phyloP scores from a whole-genome alignment of 2,329 filamentous ascomycete genomes.

The Epichloe baconii region DNA sequence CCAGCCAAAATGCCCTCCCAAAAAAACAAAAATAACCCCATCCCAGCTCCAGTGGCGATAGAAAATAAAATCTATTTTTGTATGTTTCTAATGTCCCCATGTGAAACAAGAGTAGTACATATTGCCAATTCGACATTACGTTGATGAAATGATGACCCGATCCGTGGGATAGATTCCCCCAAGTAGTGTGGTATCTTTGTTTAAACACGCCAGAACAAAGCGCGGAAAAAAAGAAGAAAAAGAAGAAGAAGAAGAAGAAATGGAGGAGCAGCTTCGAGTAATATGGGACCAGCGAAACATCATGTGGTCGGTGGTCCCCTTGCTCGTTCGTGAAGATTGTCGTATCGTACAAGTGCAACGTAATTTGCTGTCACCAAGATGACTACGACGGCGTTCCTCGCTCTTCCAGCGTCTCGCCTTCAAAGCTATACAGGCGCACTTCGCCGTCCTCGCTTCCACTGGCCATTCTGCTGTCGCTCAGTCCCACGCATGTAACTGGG shows the following conservation, averaged over 20 bases:
- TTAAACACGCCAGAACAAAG: not conserved
- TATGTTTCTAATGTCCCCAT: not conserved
- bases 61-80: not conserved
- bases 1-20: not conserved
- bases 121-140: not conserved
- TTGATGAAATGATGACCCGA: not conserved
- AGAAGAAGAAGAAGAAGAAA: not conserved
- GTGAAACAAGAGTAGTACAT: not conserved
- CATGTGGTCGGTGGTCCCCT: no score
- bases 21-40: not conserved
- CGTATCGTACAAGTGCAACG: no score
- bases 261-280: no score
- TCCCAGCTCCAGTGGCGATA: not conserved
- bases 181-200: not conserved
- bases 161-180: not conserved
- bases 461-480: conserved; percentile 81
- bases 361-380: no score
- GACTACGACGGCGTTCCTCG: conserved; percentile 36
- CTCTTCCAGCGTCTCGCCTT: conserved; percentile 36
- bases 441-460: conserved; percentile 91
- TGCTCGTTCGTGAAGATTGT: no score
- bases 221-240: not conserved
- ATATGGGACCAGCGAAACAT: not conserved
- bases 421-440: conserved; percentile 72
- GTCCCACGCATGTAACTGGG: conserved; percentile 82